Conservation (phyloP, 2,329 filamentous ascomycete genomes). For the Colletotrichum tabaci region DNA sequence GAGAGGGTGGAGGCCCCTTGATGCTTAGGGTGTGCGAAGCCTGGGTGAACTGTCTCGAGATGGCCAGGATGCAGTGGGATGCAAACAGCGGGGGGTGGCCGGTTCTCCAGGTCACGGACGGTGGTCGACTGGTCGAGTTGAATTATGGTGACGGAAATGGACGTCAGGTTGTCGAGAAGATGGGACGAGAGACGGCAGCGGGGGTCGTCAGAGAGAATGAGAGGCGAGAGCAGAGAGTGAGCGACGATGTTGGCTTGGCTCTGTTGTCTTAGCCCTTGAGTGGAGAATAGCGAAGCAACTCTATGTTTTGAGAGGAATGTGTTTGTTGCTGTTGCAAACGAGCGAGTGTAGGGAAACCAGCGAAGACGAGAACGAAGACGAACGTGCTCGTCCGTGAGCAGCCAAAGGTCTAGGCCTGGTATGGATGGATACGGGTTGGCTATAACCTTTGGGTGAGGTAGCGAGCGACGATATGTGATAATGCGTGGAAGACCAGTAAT, state of each 20-base stretch:
- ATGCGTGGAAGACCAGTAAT: conserved; percentile 2
- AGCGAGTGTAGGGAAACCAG: conserved; percentile 10
- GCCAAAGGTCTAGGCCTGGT: not conserved
- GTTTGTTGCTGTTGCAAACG: conserved; percentile 13
- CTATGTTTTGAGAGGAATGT: not conserved
- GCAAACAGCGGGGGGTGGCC: conserved; percentile 24
- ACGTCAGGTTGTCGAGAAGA: conserved; percentile 5
- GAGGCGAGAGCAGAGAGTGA: not conserved
- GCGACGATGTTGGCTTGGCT: conserved; percentile 15
- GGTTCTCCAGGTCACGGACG: conserved; percentile 32
- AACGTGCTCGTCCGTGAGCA: not conserved
- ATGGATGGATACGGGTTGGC: not conserved
- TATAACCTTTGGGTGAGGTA: conserved; percentile 2
- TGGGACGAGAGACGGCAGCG: not conserved
- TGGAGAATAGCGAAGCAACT: not conserved
- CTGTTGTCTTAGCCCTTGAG: not conserved
- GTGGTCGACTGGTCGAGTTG: conserved; percentile 3
- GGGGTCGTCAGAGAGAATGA: no score
- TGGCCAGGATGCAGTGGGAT: conserved; percentile 31
- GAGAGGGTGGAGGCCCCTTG: conserved; percentile 34
- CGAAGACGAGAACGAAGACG: not conserved
- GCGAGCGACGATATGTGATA: conserved; percentile 24
- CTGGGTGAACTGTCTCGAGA: conserved; percentile 36
- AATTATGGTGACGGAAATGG: conserved; percentile 8
- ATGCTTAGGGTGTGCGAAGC: conserved; percentile 38